phyloP scores from a whole-genome alignment of 139 green algal genomes.

The Chlamydomonas sp. region DNA sequence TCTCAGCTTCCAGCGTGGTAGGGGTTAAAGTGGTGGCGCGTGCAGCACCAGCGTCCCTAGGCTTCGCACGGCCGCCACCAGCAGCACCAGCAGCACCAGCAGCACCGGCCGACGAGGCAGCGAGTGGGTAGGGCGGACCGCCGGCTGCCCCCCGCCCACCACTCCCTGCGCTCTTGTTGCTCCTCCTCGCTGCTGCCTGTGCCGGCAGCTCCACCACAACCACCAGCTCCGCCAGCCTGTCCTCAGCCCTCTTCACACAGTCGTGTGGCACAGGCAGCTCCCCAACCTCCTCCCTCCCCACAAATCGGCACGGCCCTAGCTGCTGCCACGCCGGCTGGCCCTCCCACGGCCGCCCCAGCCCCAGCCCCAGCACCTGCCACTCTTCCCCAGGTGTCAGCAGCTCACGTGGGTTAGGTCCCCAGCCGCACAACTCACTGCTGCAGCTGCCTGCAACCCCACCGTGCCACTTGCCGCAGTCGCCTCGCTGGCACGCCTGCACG shows the following conservation, averaged over 20 bases:
- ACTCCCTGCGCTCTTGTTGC: too few species aligned
- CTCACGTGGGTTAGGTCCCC: conserved; percentile 14
- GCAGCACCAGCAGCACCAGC: background rate
- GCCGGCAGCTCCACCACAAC: too few species aligned
- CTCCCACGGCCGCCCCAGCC: background rate
- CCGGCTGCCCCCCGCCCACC: too few species aligned
- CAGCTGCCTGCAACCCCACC: background rate
- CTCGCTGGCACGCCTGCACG: too few species aligned
- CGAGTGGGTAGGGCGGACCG: too few species aligned
- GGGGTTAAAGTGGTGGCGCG: background rate
- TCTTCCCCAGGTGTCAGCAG: conserved; percentile 40
- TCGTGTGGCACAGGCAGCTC: background rate
- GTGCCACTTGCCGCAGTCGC: too few species aligned
- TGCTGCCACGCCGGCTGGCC: background rate
- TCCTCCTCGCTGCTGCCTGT: too few species aligned
- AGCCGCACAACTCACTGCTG: background rate
- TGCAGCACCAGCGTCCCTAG: background rate
- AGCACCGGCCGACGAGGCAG: too few species aligned
- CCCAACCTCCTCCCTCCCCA: background rate
- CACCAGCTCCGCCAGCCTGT: background rate
- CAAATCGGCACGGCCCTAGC: background rate
- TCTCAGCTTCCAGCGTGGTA: conserved; percentile 22
- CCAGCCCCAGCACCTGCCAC: background rate
- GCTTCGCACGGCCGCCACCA: background rate
- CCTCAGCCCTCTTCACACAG: conserved; percentile 2